Conservation (phyloP, 495 filamentous ascomycete species). For the Penicillium atrosanguineum region DNA sequence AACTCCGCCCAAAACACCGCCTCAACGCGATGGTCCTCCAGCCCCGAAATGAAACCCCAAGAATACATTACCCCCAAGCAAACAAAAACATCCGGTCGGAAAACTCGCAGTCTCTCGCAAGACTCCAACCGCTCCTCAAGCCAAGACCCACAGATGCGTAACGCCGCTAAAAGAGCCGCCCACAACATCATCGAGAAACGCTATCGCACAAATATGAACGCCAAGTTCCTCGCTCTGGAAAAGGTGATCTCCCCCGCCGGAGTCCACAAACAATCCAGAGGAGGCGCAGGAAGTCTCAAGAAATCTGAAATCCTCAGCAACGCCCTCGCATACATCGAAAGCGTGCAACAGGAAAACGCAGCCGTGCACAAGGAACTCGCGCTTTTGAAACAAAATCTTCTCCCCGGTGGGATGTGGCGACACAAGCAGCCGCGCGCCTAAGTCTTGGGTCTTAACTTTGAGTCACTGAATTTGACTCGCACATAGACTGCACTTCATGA, state of each 20-base stretch:
- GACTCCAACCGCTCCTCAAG: conserved; percentile 29
- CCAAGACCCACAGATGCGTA: conserved; percentile 31
- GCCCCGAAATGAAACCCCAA: conserved; percentile 34
- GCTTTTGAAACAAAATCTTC: conserved; percentile 16
- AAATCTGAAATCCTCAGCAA: conserved; percentile 62
- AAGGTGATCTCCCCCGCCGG: conserved; percentile 35
- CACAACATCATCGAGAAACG: conserved; percentile 55
- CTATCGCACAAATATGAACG: conserved; percentile 54
- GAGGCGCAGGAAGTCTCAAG: conserved; percentile 38
- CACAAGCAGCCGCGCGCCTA: not conserved
- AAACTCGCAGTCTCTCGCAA: conserved; percentile 30
- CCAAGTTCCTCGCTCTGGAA: conserved; percentile 48
- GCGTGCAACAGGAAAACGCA: conserved; percentile 42
- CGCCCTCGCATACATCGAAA: conserved; percentile 69
- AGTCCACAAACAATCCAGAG: conserved; percentile 24
- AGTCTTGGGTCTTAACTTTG: too few relatives aligned
- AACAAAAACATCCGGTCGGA: conserved; percentile 18
- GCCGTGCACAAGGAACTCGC: conserved; percentile 38
- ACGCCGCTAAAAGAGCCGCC: conserved; percentile 48
- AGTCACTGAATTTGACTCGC: too few relatives aligned
- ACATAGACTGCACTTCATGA: conserved; percentile 11
- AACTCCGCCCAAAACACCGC: conserved; percentile 10
- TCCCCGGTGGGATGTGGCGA: not conserved
- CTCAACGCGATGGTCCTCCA: conserved; percentile 33
- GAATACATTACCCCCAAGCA: conserved; percentile 17